phyloP scores from a whole-genome alignment of 345 rosid genomes.

The Sonneratia alba region DNA sequence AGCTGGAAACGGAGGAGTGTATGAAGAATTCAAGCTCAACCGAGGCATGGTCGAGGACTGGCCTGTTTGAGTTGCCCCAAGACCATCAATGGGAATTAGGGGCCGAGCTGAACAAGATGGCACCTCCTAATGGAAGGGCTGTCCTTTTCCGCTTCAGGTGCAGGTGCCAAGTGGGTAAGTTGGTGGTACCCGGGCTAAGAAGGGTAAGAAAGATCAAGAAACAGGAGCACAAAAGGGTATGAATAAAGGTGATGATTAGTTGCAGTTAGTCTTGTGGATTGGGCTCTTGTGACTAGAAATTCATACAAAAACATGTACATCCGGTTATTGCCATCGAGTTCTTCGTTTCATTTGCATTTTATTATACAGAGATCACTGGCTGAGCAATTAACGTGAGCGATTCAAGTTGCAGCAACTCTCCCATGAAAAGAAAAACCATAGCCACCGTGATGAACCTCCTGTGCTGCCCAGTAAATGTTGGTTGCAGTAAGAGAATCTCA shows the following conservation, averaged over 20 bases:
- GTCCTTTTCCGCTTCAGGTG: slow-evolving; percentile 16
- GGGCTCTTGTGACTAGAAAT: too few relatives aligned
- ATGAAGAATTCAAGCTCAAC: slow-evolving; percentile 43
- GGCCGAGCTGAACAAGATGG: slow-evolving; percentile 20
- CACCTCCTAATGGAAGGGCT: slow-evolving; percentile 17
- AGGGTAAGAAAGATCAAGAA: slow-evolving; percentile 53
- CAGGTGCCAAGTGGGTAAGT: slow-evolving; percentile 52
- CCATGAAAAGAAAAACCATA: too few relatives aligned
- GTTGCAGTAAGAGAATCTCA: too few relatives aligned
- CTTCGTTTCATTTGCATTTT: too few relatives aligned
- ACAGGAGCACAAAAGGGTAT: background rate
- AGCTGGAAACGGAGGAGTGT: slow-evolving; percentile 83
- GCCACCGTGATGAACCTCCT: too few relatives aligned
- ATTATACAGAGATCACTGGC: too few relatives aligned
- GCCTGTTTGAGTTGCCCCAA: slow-evolving; percentile 52
- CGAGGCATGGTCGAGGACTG: slow-evolving; percentile 42
- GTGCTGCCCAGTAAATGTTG: too few relatives aligned
- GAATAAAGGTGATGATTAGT: background rate
- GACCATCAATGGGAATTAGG: slow-evolving; percentile 12
- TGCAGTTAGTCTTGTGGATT: too few relatives aligned
- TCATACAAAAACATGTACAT: too few relatives aligned
- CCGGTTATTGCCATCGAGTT: too few relatives aligned
- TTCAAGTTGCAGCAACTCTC: too few relatives aligned
- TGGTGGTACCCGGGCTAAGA: slow-evolving; percentile 78
- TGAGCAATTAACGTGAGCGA: too few relatives aligned